phyloP scores from a whole-genome alignment of 495 filamentous ascomycete species.

The Penicillium simplicissimum region DNA sequence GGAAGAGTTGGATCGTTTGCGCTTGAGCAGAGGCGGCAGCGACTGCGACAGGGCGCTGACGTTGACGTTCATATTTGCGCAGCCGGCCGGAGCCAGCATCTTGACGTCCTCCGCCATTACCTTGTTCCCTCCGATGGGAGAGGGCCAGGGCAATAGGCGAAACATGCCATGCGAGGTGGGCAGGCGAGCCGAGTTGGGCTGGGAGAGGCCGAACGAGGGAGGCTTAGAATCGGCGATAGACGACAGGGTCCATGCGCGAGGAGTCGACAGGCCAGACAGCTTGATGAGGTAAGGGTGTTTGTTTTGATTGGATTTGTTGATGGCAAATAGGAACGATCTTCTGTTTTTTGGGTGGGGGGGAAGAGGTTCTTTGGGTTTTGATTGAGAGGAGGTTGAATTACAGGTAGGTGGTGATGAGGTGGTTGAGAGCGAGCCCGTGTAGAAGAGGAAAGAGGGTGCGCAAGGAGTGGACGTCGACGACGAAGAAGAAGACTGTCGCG shows the following conservation, averaged over 20 bases:
- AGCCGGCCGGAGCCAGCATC: conserved; percentile 42
- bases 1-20: conserved; percentile 51
- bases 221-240: conserved; percentile 16
- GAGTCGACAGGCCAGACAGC: not conserved
- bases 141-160: conserved; percentile 55
- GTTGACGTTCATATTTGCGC: conserved; percentile 29
- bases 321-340: not conserved
- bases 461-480: conserved; percentile 33
- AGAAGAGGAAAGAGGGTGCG: not conserved
- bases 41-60: conserved; percentile 36
- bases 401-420: not conserved
- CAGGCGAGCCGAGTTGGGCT: conserved; percentile 15
- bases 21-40: conserved; percentile 50
- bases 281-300: conserved; percentile 10
- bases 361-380: not conserved
- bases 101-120: conserved; percentile 50
- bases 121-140: conserved; percentile 56
- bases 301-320: conserved; percentile 6
- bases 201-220: conserved; percentile 7
- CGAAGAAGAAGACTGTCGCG: conserved; percentile 18
- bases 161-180: conserved; percentile 59
- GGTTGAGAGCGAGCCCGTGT: conserved; percentile 1
- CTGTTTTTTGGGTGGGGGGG: not conserved
- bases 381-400: not conserved
- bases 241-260: conserved; percentile 34